These are phyloP conservation scores for Spiraea crenata DNA, from an alignment of 331 rosid species.

Conservation along the genomic window DNA sequence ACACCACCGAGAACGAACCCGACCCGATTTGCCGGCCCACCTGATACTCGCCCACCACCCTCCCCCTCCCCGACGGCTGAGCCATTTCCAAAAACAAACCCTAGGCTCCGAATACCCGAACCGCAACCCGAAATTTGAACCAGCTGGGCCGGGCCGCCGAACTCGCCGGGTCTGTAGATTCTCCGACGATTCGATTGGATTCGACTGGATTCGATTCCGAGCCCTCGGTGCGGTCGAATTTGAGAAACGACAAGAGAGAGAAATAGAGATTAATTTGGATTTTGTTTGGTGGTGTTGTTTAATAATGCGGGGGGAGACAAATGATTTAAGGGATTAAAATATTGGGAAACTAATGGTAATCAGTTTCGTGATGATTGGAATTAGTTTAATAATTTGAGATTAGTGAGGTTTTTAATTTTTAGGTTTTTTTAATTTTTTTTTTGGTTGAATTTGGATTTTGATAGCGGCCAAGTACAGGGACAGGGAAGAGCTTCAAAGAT, in stretches of 20 bases:
- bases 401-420: background rate
- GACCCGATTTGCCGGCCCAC: conserved; percentile 83
- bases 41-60: conserved; percentile 74
- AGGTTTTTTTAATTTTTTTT: background rate
- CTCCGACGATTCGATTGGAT: conserved; percentile 14
- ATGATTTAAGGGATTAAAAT: background rate
- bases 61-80: conserved; percentile 53
- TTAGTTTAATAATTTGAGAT: conserved; percentile 18
- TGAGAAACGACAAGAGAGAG: background rate
- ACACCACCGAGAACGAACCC: conserved; percentile 96
- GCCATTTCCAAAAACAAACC: conserved; percentile 59
- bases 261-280: background rate
- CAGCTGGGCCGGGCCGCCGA: background rate
- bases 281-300: background rate
- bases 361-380: conserved; percentile 5
- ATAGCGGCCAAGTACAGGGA: conserved; percentile 22
- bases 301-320: background rate
- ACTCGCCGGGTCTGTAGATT: conserved; percentile 25
- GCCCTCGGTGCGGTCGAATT: conserved; percentile 12
- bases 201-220: background rate
- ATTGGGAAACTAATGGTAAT: background rate
- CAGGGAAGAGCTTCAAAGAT: conserved; percentile 17
- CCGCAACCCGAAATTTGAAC: conserved; percentile 19
- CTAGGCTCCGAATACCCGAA: conserved; percentile 28
- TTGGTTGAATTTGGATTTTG: conserved; percentile 2